A percentile compares a stretch with the other conserved stretches of the same genome.
phyloP scores from a whole-genome alignment of 352 stramenopile genomes.

The Albugo laibachii region DNA sequence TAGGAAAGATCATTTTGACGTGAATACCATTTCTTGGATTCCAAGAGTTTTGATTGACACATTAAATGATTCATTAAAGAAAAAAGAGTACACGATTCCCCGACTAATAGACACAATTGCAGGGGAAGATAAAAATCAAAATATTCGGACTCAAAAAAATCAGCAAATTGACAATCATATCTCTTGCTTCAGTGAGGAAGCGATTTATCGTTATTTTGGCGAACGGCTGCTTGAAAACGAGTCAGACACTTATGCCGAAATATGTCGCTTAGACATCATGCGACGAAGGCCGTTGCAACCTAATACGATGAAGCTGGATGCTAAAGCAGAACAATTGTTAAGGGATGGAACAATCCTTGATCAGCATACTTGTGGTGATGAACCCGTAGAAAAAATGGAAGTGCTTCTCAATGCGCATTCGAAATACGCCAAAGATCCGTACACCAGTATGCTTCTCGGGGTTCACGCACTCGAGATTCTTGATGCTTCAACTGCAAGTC shows the following conservation, averaged over 20 bases:
- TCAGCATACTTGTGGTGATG: no score
- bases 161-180: no score
- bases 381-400: no score
- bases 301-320: no score
- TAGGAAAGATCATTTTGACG: constrained; percentile 28
- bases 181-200: constrained; percentile 15
- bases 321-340: no score
- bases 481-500: constrained; percentile 14
- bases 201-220: constrained; percentile 23
- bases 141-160: no score
- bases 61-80: constrained; percentile 16
- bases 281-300: no score
- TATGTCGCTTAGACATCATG: constrained; percentile 22
- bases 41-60: constrained; percentile 18
- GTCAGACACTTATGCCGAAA: constrained; percentile 24
- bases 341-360: no score
- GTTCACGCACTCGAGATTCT: constrained; percentile 29
- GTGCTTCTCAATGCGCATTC: no score
- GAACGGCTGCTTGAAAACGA: constrained; percentile 5
- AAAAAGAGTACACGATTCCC: constrained; percentile 19
- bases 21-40: constrained; percentile 41
- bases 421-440: constrained; percentile 7
- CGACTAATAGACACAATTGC: background rate
- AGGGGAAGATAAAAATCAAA: no score
- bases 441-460: constrained; percentile 24